phyloP scores from a whole-genome alignment of 2,329 filamentous ascomycete species.

The Acrodontium crateriforme region DNA sequence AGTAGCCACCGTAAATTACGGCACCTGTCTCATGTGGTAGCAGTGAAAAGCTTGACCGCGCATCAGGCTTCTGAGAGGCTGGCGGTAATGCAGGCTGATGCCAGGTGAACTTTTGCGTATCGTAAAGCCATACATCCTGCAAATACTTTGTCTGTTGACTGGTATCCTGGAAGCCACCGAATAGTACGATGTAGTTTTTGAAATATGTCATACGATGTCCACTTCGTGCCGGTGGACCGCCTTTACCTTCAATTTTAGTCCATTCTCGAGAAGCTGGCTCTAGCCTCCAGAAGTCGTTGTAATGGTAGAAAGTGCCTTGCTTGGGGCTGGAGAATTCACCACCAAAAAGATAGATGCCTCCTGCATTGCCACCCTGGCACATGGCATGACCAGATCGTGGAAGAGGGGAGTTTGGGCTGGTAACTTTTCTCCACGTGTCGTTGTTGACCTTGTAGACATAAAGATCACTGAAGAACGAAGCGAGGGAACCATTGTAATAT shows the following conservation, averaged over 20 bases:
- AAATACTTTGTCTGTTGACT: constrained; percentile 90
- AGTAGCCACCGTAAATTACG: constrained; percentile 87
- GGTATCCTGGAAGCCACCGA: constrained; percentile 95
- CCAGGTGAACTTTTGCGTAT: constrained; percentile 79
- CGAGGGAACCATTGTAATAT: constrained; percentile 84
- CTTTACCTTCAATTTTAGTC: constrained; percentile 72
- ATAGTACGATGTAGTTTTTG: constrained; percentile 93
- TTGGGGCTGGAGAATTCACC: constrained; percentile 95
- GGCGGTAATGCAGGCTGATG: constrained; percentile 59
- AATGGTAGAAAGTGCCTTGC: constrained; percentile 97
- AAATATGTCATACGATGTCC: constrained; percentile 94
- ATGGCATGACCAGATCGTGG: constrained; percentile 89
- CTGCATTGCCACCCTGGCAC: constrained; percentile 76
- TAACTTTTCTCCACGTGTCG: constrained; percentile 83
- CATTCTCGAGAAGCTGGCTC: constrained; percentile 78
- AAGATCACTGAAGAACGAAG: constrained; percentile 55
- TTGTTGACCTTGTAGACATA: constrained; percentile 62
- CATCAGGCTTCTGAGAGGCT: constrained; percentile 67
- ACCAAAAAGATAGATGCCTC: constrained; percentile 81
- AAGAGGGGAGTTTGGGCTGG: constrained; percentile 78
- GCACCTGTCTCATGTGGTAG: constrained; percentile 83
- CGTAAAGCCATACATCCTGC: constrained; percentile 88
- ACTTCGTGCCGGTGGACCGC: constrained; percentile 69
- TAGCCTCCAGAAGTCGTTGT: constrained; percentile 94
- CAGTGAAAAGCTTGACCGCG: constrained; percentile 81